Evolutionary conservation across 2,329 filamentous ascomycete species (phyloP).

Genomic region (Lachnellula hyalina): DNA sequence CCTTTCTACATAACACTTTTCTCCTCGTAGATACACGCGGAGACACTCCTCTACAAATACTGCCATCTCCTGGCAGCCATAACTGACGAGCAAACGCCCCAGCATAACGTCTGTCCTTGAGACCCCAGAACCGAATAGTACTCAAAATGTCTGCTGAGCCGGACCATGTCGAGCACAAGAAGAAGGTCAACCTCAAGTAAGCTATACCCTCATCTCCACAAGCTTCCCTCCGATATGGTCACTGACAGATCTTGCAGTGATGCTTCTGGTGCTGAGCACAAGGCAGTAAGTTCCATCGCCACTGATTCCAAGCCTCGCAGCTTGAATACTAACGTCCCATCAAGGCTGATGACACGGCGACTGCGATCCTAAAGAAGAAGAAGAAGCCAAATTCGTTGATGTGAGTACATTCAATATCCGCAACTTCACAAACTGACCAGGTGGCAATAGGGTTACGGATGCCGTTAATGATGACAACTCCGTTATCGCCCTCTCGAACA

Average conservation of each 20-base stretch:
- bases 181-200: conserved; percentile 79
- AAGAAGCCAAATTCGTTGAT: conserved; percentile 99
- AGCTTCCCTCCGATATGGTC: conserved; percentile 6
- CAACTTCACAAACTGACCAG: conserved; percentile 31
- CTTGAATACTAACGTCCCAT: conserved; percentile 31
- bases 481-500: conserved; percentile 95
- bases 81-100: conserved; percentile 4
- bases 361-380: conserved; percentile 99
- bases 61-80: conserved; percentile 9
- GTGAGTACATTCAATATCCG: conserved; percentile 47
- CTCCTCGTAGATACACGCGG: conserved; percentile 1
- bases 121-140: conserved; percentile 9
- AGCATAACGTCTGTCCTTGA: conserved; percentile 1
- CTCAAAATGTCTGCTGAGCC: conserved; percentile 67
- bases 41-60: background rate
- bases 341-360: conserved; percentile 84
- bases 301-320: conserved; percentile 25
- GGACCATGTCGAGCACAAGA: conserved; percentile 61
- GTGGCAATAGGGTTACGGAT: conserved; percentile 76
- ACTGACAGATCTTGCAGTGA: conserved; percentile 58
- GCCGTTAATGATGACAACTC: conserved; percentile 99
- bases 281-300: conserved; percentile 56
- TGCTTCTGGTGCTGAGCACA: conserved; percentile 80
- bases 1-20: background rate
- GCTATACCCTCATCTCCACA: conserved; percentile 31